These are phyloP conservation scores for Periconia sp. DNA, from an alignment of 2,329 filamentous ascomycete species.

Conservation along the genomic window DNA sequence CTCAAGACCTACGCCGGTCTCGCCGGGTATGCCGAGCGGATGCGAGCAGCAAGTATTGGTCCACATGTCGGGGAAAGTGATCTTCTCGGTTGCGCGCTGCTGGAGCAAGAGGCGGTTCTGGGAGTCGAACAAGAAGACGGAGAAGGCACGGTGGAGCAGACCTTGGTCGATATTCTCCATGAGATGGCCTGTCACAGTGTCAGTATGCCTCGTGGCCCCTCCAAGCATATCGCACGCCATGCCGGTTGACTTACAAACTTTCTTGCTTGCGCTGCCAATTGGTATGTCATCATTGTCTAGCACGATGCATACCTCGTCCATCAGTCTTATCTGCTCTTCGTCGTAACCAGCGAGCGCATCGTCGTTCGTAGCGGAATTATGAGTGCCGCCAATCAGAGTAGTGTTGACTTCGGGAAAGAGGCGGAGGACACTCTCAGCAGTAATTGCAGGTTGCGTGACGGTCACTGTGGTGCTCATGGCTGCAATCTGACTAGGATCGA, in stretches of 20 bases:
- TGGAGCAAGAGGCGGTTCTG: conserved; percentile 92
- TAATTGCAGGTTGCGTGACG: conserved; percentile 67
- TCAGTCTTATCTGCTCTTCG: conserved; percentile 95
- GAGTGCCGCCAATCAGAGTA: conserved; percentile 65
- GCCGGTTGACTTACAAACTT: conserved; percentile 73
- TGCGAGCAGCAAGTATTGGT: conserved; percentile 99
- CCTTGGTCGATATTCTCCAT: conserved; percentile 99
- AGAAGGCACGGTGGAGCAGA: conserved; percentile 95
- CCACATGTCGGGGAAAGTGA: conserved; percentile 99
- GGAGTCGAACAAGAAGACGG: conserved; percentile 95
- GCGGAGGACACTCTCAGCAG: conserved; percentile 82
- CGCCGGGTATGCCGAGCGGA: conserved; percentile 86
- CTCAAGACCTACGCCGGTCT: conserved; percentile 83
- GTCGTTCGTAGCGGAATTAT: conserved; percentile 62
- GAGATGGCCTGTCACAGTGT: conserved; percentile 73
- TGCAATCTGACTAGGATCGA: conserved; percentile 5
- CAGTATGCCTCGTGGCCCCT: conserved; percentile 8
- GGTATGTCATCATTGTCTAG: conserved; percentile 89
- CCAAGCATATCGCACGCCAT: background rate
- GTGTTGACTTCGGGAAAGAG: conserved; percentile 86
- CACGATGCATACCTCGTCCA: conserved; percentile 99
- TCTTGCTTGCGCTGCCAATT: conserved; percentile 97
- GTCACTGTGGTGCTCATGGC: conserved; percentile 42
- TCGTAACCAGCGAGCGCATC: conserved; percentile 87
- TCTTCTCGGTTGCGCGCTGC: conserved; percentile 95